Evolutionary conservation across 805 yeast species (phyloP).

Genomic region (Torulaspora indica): DNA sequence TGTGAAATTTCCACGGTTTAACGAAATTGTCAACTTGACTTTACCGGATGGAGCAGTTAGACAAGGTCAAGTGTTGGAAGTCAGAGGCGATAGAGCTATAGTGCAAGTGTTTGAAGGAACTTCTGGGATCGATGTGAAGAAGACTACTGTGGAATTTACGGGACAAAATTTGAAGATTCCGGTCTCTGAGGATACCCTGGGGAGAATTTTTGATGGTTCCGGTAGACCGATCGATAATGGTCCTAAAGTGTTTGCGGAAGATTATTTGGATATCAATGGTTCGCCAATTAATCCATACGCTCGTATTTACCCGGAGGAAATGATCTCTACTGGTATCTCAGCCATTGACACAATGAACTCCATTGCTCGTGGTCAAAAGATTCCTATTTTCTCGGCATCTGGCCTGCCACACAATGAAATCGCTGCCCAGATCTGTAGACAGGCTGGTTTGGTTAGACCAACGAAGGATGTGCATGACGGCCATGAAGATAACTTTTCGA

Average conservation of each 20-base stretch:
- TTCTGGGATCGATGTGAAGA: conserved; percentile 96
- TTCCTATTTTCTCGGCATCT: conserved; percentile 97
- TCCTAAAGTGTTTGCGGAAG: conserved; percentile 97
- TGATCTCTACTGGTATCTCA: conserved; percentile 98
- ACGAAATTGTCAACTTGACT: conserved; percentile 94
- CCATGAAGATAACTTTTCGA: conserved; percentile 98
- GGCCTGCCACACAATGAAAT: conserved; percentile 99
- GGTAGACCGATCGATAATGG: conserved; percentile 98
- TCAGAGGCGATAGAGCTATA: conserved; percentile 92
- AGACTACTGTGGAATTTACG: conserved; percentile 94
- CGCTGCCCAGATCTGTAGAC: conserved; percentile 99
- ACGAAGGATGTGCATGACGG: conserved; percentile 99
- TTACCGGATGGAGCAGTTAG: conserved; percentile 92
- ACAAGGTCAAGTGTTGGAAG: conserved; percentile 98
- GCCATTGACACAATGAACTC: conserved; percentile 99
- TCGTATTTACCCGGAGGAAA: conserved; percentile 98
- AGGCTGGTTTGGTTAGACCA: conserved; percentile 98
- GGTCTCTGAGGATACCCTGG: conserved; percentile 94
- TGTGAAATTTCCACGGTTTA: conserved; percentile 83
- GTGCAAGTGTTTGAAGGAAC: conserved; percentile 99
- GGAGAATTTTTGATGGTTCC: conserved; percentile 97
- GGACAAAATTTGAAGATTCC: conserved; percentile 91
- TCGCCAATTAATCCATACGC: conserved; percentile 98
- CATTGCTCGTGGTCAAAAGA: conserved; percentile 99
- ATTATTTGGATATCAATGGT: conserved; percentile 96